phyloP scores from a whole-genome alignment of 768 basidiomycete species.

The Gelatoporia subvermispora region DNA sequence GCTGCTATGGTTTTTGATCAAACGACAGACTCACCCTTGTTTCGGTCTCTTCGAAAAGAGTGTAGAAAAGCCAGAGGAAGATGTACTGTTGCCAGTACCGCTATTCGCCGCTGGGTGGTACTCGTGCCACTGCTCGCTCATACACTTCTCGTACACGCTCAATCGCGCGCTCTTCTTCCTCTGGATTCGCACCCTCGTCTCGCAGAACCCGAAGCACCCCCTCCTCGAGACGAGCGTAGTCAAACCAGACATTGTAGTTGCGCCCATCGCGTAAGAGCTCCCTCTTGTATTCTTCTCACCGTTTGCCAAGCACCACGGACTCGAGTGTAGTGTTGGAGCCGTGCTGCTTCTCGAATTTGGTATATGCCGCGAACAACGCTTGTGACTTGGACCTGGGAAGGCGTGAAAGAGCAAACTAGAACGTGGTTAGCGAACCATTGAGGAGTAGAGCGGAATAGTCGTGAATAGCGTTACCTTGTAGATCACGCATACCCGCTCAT shows the following conservation, averaged over 20 bases:
- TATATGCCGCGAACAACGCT: constrained; percentile 85
- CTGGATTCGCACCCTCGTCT: constrained; percentile 68
- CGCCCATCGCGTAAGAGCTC: constrained; percentile 86
- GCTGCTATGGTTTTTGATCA: background rate
- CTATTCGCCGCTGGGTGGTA: constrained; percentile 92
- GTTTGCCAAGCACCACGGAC: constrained; percentile 90
- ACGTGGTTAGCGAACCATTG: background rate
- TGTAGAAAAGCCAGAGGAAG: constrained; percentile 93
- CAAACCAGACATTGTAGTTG: constrained; percentile 99
- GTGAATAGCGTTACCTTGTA: constrained; percentile 80
- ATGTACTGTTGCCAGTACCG: constrained; percentile 88
- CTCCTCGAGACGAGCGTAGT: constrained; percentile 91
- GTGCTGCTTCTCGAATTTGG: constrained; percentile 97
- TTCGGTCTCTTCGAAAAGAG: constrained; percentile 94
- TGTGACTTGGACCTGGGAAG: constrained; percentile 91
- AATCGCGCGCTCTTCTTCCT: constrained; percentile 59
- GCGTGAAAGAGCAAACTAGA: constrained; percentile 88
- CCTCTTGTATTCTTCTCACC: constrained; percentile 98
- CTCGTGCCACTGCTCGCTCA: constrained; percentile 91
- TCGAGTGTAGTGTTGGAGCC: constrained; percentile 86
- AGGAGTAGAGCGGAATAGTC: background rate
- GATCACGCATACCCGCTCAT: constrained; percentile 92
- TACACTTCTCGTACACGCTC: constrained; percentile 87
- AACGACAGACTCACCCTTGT: constrained; percentile 56
- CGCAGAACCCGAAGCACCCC: constrained; percentile 71